Evolutionary conservation across 352 stramenopile species (phyloP).

Genomic region (Pythium vanterpoolii): DNA sequence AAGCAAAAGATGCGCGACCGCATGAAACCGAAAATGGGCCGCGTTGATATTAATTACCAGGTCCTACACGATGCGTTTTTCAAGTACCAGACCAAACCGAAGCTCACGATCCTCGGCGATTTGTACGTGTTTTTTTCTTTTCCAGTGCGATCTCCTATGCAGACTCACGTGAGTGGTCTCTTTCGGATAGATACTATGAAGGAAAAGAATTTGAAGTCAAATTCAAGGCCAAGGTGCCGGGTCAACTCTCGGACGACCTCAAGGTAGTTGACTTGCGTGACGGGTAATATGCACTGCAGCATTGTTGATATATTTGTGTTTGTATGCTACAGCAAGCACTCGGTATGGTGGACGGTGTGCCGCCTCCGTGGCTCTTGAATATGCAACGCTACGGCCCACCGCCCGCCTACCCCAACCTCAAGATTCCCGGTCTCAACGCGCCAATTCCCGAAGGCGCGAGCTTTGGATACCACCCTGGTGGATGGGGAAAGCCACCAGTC

Average conservation of each 20-base stretch:
- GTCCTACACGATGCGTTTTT: conserved; percentile 99
- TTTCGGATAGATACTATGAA: conserved; percentile 93
- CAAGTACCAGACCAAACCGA: conserved; percentile 98
- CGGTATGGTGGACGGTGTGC: conserved; percentile 91
- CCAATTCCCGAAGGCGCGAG: conserved; percentile 92
- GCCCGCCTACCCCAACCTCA: conserved; percentile 94
- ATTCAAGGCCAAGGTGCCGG: conserved; percentile 88
- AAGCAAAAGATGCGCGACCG: conserved; percentile 93
- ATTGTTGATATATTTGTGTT: neutral
- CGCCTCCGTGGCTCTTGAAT: conserved; percentile 97
- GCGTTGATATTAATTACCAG: conserved; percentile 98
- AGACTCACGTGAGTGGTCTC: neutral
- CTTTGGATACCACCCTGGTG: conserved; percentile 96
- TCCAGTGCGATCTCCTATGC: neutral
- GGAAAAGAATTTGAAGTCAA: conserved; percentile 96
- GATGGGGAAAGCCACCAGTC: conserved; percentile 97
- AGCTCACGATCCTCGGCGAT: conserved; percentile 79
- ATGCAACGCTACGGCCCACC: conserved; percentile 98
- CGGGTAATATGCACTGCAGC: neutral
- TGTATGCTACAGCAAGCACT: conserved; percentile 74
- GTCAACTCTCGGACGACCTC: conserved; percentile 83
- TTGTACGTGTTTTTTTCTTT: conserved; percentile 62
- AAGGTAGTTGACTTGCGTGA: conserved; percentile 27
- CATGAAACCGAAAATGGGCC: conserved; percentile 94
- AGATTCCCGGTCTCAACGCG: conserved; percentile 97